Base-by-base conservation (phyloP, 208 protist genomes). In the Vickermania ingenoplastis region DNA sequence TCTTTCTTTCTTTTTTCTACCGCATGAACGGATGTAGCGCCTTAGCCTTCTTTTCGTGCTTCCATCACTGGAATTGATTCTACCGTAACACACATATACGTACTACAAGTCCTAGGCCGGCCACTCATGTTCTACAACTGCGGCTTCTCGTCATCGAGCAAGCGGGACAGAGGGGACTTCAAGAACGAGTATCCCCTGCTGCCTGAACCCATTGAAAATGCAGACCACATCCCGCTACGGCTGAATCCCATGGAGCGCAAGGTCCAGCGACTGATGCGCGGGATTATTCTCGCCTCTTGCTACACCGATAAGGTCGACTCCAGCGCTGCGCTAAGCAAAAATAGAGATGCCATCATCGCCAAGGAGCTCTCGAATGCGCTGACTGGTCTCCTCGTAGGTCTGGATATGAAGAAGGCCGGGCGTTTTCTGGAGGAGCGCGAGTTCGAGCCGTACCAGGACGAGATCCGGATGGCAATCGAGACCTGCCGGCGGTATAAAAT, bases 221-320 rank as follows among this genome's bases (percentile, higher is more conserved):
- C 89, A 0, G 81, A 91, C 45, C 73, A 83, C 66, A 90, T 96
- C 57, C 93, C 93, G 2, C 64, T 97, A 14, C 76, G 93, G 14
- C 75, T 97, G 4, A 91, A 55, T 31, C 66, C 65, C 11, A 65
- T 69, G 23, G 93, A 97, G 65, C 79, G 91, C 29, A 92, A 96
- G 62, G 61, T 84, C 4, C 86, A 95, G 59, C 87, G 93, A 11
- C 70, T 97, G 24, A 89, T 96, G 73, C 72, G 80, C 31, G 86
- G 84, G 2, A 71, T 91, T 56, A 81, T 97, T 53, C 65, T 86
- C 13, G 83, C 87, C 17, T 92, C 79, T 1, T 85, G 75, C 58
- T 97, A 97, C 74, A 97, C 93, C 1, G 89, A 95, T 70, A 91
- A 88, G 70, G 85, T 96, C 2, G 92, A 97, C 73, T 74, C 59